Evolutionary conservation across 257 asterid species (phyloP).

Genomic region (Solanum dulcamara): DNA sequence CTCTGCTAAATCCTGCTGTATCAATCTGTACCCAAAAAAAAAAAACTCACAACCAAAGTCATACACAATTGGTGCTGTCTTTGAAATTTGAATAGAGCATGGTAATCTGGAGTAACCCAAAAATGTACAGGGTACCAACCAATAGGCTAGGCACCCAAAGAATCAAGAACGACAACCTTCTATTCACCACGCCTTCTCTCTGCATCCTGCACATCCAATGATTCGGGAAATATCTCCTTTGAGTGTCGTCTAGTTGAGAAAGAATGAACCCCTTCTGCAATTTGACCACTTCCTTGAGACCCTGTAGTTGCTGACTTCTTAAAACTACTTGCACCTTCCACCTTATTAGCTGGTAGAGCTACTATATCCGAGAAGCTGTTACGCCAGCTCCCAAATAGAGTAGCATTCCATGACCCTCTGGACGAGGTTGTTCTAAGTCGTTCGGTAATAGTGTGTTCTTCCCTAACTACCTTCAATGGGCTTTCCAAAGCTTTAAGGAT

Average conservation of each 20-base stretch:
- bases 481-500: constrained; percentile 85
- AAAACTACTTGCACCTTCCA: constrained; percentile 45
- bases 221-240: constrained; percentile 66
- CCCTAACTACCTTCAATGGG: constrained; percentile 79
- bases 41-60: background rate
- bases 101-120: constrained; percentile 11
- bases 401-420: constrained; percentile 78
- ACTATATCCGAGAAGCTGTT: constrained; percentile 58
- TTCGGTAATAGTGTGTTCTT: constrained; percentile 29
- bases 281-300: constrained; percentile 51
- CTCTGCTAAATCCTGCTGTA: constrained; percentile 3
- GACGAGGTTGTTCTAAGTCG: constrained; percentile 66
- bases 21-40: background rate
- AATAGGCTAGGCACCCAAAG: constrained; percentile 17
- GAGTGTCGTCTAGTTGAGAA: constrained; percentile 47
- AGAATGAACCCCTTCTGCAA: constrained; percentile 32
- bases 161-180: constrained; percentile 25
- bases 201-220: constrained; percentile 27
- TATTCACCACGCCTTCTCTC: constrained; percentile 28
- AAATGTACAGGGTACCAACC: constrained; percentile 8
- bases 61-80: constrained; percentile 7
- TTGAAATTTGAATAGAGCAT: background rate
- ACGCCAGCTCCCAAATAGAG: constrained; percentile 80
- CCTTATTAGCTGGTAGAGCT: constrained; percentile 18
- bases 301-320: constrained; percentile 42